Base-by-base conservation (phyloP, 108 stramenopile genomes). In the Licmophora abbreviata region DNA sequence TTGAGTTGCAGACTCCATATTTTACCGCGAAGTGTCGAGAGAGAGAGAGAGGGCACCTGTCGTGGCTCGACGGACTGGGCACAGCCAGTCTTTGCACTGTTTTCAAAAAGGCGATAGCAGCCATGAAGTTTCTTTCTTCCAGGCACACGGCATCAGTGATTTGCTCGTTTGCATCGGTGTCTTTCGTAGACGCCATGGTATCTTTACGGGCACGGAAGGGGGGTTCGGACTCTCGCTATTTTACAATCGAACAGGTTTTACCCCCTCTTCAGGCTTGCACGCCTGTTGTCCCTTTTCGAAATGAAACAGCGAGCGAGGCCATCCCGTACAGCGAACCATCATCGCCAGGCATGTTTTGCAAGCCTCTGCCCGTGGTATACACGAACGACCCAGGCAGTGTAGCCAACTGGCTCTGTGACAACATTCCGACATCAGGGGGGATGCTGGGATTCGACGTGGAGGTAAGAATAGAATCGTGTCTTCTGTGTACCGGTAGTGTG, bases 321-420 rank as follows among this genome's bases (percentile, higher is more conserved):
- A n/a, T n/a, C n/a, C n/a, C n/a, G n/a, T n/a, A n/a, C n/a, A n/a
- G n/a, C n/a, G n/a, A n/a, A n/a, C n/a, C n/a, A n/a, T n/a, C n/a
- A n/a, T n/a, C n/a, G n/a, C n/a, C n/a, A 15, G 47, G 8, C 5
- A 6, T 26, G 24, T 27, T 18, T 48, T 11, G 47, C 12, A 10
- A 8, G 8, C 40, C 54, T 29, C 17, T 83, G 12, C 69, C 72
- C 3, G 74, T 84, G 5, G 27, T 62, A 20, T 77, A 77, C 33
- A 84, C 83, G 2, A 84, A 74, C 34, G 59, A 76, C 44, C 66
- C 76, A 5, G 29, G 35, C 22, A 49, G 57, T 1, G 61, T 84
- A 31, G 59, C 61, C 15, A 29, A 59, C 7, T 84, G 83, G 83
- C 64, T 84, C 4, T 48, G 59, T 11, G 67, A 74, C 15, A 44